Conservation (phyloP, 768 basidiomycete species). For the Amanita thiersii region DNA sequence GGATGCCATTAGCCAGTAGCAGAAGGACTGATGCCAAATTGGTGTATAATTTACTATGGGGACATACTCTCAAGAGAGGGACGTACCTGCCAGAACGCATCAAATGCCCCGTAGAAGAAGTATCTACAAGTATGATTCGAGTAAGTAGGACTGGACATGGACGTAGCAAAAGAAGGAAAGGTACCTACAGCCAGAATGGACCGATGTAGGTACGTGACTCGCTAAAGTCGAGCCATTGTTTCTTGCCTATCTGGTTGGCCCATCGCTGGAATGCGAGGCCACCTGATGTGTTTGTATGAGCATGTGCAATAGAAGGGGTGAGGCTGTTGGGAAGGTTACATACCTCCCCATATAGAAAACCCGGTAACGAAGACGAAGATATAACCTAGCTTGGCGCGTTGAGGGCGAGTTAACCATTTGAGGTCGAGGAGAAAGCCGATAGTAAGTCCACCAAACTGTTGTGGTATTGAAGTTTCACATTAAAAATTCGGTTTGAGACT, state of each 20-base stretch:
- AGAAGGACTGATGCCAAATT: constrained; percentile 15
- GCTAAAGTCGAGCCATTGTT: constrained; percentile 20
- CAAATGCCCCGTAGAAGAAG: constrained; percentile 22
- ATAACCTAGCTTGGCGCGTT: constrained; percentile 18
- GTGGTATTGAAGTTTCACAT: background rate
- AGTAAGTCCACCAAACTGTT: constrained; percentile 17
- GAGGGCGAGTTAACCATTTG: constrained; percentile 19
- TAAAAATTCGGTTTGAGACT: background rate
- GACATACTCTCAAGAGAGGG: background rate
- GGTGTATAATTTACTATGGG: background rate
- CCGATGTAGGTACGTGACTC: constrained; percentile 16
- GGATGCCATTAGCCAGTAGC: constrained; percentile 23
- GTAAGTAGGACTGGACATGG: background rate
- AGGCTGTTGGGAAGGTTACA: background rate
- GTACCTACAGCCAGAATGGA: constrained; percentile 20
- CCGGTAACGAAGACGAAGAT: constrained; percentile 18
- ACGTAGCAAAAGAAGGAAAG: background rate
- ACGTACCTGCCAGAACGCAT: constrained; percentile 21
- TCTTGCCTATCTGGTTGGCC: constrained; percentile 16
- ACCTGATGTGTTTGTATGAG: constrained; percentile 10
- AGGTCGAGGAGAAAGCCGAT: constrained; percentile 20
- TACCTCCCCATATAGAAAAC: constrained; percentile 21
- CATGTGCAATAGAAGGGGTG: too few relatives aligned
- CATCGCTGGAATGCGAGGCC: constrained; percentile 21
- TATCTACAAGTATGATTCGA: too few relatives aligned